Evolutionary conservation across 2,329 filamentous ascomycete genomes (phyloP), one percentile per base, ranked within the genome.

Genomic region (Cladobotryum protrusum): DNA sequence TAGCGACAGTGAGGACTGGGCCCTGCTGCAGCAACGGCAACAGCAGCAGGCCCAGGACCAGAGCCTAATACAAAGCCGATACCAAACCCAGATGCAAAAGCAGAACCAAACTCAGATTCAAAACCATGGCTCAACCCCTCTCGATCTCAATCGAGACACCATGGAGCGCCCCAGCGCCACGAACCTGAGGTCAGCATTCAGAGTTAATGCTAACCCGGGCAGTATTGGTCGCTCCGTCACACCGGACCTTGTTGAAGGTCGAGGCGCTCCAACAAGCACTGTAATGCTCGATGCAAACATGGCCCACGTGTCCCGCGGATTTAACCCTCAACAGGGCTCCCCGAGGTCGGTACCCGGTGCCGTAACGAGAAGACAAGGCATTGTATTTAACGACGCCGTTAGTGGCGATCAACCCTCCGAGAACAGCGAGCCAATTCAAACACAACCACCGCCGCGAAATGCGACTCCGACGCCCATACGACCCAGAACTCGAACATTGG

Each of bases 221-320:
- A 61, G 65, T 55, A 79, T 77, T 42, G 79, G 85, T 60, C 81
- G 85, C 55, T 72, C 83, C 50, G 82, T 87, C 56, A 87, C 84
- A 54, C 83, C 85, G 56, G 85, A 89, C 40, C 68, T 67, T 39
- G 55, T 63, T 53, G 74, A 76, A 40, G 52, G 58, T 60, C 61
- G 57, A 57, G 61, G 57, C 54, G 54, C 55, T 34, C 57, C 52
- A 41, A 47, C 59, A 44, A 60, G 55, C 48, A 52, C 61, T 32
- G 43, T 54, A 32, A 50, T 57, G 33, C 45, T 48, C 32, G 60
- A 64, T 19, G 43, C 47, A 19, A 52, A 40, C 17, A 53, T 59
- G 44, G 56, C 58, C 19, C 49, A 58, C 41, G 45, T 60, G 46
- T 56, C 57, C 47, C 59, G 59, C 32, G 58, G 58, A 53, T 29